These are phyloP conservation scores for Wickerhamomyces sp. DNA, from an alignment of 1,139 yeast genomes.

Conservation along the genomic window DNA sequence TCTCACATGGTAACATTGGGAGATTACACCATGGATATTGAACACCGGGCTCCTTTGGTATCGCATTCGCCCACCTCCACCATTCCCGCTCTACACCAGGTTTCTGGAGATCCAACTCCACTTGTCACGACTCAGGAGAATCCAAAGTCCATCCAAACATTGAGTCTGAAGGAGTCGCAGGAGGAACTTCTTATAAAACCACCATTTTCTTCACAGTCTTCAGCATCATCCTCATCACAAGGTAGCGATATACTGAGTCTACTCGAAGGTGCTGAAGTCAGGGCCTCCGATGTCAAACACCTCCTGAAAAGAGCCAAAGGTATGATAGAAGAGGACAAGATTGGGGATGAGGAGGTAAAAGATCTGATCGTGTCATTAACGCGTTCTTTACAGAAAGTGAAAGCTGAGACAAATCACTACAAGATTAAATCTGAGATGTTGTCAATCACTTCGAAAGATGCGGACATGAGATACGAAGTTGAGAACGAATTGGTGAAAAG, in stretches of 20 bases:
- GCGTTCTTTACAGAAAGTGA: conserved; percentile 12
- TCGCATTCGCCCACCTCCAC: too few relatives aligned
- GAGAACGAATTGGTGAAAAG: conserved; percentile 40
- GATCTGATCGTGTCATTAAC: conserved; percentile 8
- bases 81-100: too few relatives aligned
- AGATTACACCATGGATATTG: too few relatives aligned
- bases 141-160: background rate
- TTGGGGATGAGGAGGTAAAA: conserved; percentile 4
- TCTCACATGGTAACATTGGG: too few relatives aligned
- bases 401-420: conserved; percentile 17
- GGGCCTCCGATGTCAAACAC: background rate
- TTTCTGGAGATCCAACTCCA: too few relatives aligned
- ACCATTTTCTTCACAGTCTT: conserved; percentile 5
- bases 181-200: background rate
- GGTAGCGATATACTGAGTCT: background rate
- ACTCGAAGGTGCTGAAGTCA: background rate
- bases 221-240: conserved; percentile 2
- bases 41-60: too few relatives aligned
- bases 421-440: conserved; percentile 19
- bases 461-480: conserved; percentile 36
- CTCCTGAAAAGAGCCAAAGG: conserved; percentile 2
- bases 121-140: background rate
- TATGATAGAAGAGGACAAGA: conserved; percentile 1
- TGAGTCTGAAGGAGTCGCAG: background rate
- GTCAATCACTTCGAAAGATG: conserved; percentile 21